Evolutionary conservation across 1,284 basidiomycete species (phyloP).

Genomic region (Ustilago lituana): DNA sequence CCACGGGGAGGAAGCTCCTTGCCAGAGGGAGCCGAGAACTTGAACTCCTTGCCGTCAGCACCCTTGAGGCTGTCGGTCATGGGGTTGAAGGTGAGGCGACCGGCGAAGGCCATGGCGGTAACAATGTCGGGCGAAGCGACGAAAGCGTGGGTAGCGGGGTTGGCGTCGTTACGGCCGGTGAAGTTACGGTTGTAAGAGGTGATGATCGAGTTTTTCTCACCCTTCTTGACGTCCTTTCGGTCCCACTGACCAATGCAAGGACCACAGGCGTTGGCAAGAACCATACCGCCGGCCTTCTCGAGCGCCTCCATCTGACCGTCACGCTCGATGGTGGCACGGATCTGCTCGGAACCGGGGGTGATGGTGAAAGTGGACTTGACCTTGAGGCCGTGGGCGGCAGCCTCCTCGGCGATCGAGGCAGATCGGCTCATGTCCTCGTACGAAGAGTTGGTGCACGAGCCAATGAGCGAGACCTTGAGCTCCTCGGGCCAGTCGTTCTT

Average conservation of each 20-base stretch:
- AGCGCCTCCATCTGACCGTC: conserved; percentile 92
- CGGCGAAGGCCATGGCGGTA: conserved; percentile 96
- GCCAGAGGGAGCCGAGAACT: conserved; percentile 89
- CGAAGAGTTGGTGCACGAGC: conserved; percentile 99
- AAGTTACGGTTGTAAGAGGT: conserved; percentile 99
- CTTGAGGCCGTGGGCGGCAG: conserved; percentile 83
- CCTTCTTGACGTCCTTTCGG: conserved; percentile 93
- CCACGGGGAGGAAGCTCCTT: conserved; percentile 91
- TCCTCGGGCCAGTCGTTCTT: conserved; percentile 96
- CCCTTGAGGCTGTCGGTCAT: conserved; percentile 88
- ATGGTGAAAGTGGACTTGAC: conserved; percentile 95
- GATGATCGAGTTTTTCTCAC: conserved; percentile 88
- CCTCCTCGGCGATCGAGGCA: conserved; percentile 90
- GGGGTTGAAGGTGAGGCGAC: conserved; percentile 95
- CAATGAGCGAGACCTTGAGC: conserved; percentile 96
- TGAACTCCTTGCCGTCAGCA: conserved; percentile 95
- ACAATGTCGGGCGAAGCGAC: conserved; percentile 98
- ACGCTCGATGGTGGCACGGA: conserved; percentile 95
- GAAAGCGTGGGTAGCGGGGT: conserved; percentile 98
- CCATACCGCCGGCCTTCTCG: conserved; percentile 86
- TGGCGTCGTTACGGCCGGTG: conserved; percentile 98
- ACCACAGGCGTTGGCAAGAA: conserved; percentile 97
- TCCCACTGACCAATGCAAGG: conserved; percentile 99
- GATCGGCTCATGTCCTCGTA: conserved; percentile 99
- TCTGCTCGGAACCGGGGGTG: conserved; percentile 97